These are phyloP conservation scores for Moricandia moricandioides DNA, from an alignment of 345 rosid genomes.

Conservation along the genomic window DNA sequence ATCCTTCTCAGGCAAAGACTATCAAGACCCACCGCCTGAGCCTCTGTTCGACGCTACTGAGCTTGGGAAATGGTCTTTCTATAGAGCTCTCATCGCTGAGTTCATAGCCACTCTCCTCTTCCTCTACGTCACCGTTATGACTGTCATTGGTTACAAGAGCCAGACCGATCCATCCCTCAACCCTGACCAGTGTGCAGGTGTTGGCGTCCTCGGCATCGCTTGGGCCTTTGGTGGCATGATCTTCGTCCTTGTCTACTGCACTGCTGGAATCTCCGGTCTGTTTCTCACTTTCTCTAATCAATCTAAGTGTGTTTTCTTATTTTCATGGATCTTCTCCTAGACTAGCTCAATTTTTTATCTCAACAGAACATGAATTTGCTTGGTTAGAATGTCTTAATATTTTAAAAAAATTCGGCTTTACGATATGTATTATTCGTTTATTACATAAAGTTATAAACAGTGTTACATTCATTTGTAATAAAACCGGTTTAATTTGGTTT, in stretches of 20 bases:
- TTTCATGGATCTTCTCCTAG: not conserved
- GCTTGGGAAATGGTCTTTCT: conserved; percentile 74
- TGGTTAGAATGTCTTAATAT: not conserved
- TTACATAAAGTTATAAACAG: not conserved
- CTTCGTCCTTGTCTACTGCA: conserved; percentile 83
- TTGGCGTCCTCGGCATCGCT: conserved; percentile 77
- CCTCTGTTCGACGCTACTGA: conserved; percentile 56
- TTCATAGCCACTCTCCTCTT: conserved; percentile 82
- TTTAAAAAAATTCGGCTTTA: too few relatives aligned
- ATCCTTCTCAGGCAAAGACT: conserved; percentile 66
- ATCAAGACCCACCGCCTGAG: conserved; percentile 82
- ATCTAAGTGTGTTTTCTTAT: not conserved
- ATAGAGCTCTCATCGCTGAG: conserved; percentile 85
- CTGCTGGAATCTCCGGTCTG: conserved; percentile 88
- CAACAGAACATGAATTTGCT: not conserved
- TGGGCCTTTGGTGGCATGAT: conserved; percentile 96
- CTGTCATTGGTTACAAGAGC: conserved; percentile 80
- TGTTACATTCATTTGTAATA: not conserved
- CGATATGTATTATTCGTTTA: not conserved
- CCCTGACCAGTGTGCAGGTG: conserved; percentile 54
- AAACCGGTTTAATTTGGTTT: not conserved
- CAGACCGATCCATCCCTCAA: conserved; percentile 39
- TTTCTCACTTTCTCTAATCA: conserved; percentile 22
- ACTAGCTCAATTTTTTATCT: not conserved
- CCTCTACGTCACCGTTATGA: conserved; percentile 66